phyloP scores from a whole-genome alignment of 805 yeast species.

The Lachancea nothofagi region DNA sequence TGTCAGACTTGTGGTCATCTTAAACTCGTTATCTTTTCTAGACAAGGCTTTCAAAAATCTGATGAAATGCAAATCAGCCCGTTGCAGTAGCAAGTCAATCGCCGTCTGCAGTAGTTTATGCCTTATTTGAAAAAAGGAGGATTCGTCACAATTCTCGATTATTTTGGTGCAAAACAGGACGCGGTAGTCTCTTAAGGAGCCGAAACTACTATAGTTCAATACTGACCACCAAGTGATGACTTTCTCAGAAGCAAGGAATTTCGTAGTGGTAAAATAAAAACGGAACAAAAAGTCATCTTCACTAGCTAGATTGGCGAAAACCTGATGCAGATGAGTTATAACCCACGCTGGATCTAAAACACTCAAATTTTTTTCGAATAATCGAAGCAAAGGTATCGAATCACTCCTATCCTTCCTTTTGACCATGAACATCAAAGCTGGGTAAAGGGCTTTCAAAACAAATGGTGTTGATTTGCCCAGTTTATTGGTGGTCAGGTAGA shows the following conservation, averaged over 20 bases:
- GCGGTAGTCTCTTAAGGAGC: conserved; percentile 10
- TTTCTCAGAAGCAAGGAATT: conserved; percentile 18
- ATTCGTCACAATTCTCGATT: conserved; percentile 20
- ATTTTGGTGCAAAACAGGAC: conserved; percentile 19
- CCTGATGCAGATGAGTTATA: conserved; percentile 20
- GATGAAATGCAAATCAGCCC: conserved; percentile 10
- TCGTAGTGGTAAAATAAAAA: conserved; percentile 24
- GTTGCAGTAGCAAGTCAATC: conserved; percentile 11
- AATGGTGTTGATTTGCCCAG: conserved; percentile 8
- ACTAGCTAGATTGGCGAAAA: conserved; percentile 15
- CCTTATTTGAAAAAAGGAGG: conserved; percentile 21
- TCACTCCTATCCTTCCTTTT: neutral
- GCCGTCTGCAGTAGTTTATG: conserved; percentile 18
- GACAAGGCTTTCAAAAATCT: conserved; percentile 17
- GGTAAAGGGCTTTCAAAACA: conserved; percentile 15
- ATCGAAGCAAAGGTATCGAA: neutral
- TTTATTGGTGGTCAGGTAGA: conserved; percentile 7
- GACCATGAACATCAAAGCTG: conserved; percentile 9
- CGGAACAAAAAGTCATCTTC: conserved; percentile 17
- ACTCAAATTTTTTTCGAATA: conserved; percentile 7
- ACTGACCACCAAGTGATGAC: conserved; percentile 32
- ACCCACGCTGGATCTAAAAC: conserved; percentile 20
- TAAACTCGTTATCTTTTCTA: conserved; percentile 15
- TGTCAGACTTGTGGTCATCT: conserved; percentile 3
- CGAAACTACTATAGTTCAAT: conserved; percentile 22